Evolutionary conservation across 352 stramenopile genomes (phyloP), one percentile per base, ranked within the genome.

Genomic region (Phytophthora agathidicida): DNA sequence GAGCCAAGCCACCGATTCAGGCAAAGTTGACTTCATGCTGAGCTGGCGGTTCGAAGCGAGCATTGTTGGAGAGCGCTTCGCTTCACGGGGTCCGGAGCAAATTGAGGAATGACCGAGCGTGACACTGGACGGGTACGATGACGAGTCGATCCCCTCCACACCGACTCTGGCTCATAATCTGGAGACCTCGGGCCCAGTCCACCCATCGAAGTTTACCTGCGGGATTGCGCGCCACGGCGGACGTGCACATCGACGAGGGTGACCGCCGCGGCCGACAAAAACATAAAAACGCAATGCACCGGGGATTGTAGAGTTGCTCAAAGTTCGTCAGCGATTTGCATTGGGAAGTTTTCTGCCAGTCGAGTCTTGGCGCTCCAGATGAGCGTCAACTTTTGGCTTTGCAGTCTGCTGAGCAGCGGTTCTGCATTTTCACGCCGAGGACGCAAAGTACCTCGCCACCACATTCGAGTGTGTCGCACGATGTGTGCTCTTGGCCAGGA

Each of bases 1-100:
- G 11, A 76, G 62, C 67, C 63, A 72, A 39, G 58, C 57, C 9
- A 76, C 62, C 41, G 67, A 70, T 32, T 65, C 67, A 7, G 63
- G 62, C 23, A 76, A 30, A 31, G 36, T 28, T 36, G 58, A 57
- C 8, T 23, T 33, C 5, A 45, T 53, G 2, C 35, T 13, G 10
- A 32, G 19, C 32, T 58, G 39, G 33, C 55, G 46, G 17, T 2
- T 60, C 10, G 51, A 59, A 43, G 52, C 38, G 42, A 62, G 53
- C 61, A 71, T 71, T 43, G 26, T 23, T 26, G 19, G 20, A 7
- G 7, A 60, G 39, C 48, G 28, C 49, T 67, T 27, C 49, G 49
- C 50, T 39, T 57, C 36, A 24, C 27, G 3, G 32, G n/a, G 7
- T 32, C 5, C 0, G 10, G 8, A 23, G 60, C 19, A 42, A 54